Conservation (phyloP, 2,329 filamentous ascomycete species). For the Exophiala sp. region DNA sequence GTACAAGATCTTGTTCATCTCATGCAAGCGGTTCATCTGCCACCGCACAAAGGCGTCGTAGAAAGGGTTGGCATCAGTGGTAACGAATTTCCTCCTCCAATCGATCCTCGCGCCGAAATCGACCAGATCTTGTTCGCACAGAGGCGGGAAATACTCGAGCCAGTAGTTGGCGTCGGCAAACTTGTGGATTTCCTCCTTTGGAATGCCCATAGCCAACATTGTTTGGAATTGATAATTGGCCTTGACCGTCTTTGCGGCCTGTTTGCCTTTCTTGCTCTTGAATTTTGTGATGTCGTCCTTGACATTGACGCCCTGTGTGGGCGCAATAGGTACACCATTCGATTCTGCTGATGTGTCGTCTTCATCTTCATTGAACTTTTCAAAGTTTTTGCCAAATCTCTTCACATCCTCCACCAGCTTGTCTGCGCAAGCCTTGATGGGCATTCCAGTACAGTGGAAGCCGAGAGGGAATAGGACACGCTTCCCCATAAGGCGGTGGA, state of each 20-base stretch:
- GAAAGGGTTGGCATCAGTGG: slow-evolving; percentile 93
- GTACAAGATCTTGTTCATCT: slow-evolving; percentile 38
- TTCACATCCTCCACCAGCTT: slow-evolving; percentile 87
- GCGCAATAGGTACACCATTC: slow-evolving; percentile 49
- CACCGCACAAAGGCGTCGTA: slow-evolving; percentile 93
- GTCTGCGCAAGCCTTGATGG: slow-evolving; percentile 95
- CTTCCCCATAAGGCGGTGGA: slow-evolving; percentile 86
- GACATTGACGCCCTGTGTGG: slow-evolving; percentile 52
- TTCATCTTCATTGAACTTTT: slow-evolving; percentile 62
- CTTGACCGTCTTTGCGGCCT: slow-evolving; percentile 79
- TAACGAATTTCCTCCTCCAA: slow-evolving; percentile 88
- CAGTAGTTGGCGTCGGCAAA: slow-evolving; percentile 90
- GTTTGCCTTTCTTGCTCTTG: slow-evolving; percentile 86
- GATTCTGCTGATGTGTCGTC: slow-evolving; percentile 47
- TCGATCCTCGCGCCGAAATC: slow-evolving; percentile 83
- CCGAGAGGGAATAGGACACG: slow-evolving; percentile 81
- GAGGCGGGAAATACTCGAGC: slow-evolving; percentile 85
- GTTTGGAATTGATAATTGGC: slow-evolving; percentile 96
- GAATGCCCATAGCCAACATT: slow-evolving; percentile 85
- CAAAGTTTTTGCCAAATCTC: slow-evolving; percentile 81
- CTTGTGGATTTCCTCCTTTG: slow-evolving; percentile 79
- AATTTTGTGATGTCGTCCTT: slow-evolving; percentile 89
- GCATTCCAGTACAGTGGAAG: slow-evolving; percentile 95
- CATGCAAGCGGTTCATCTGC: slow-evolving; percentile 44
- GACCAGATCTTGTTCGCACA: slow-evolving; percentile 71